These are phyloP conservation scores for Pyracantha coccinea DNA, from an alignment of 331 rosid genomes.

Conservation along the genomic window DNA sequence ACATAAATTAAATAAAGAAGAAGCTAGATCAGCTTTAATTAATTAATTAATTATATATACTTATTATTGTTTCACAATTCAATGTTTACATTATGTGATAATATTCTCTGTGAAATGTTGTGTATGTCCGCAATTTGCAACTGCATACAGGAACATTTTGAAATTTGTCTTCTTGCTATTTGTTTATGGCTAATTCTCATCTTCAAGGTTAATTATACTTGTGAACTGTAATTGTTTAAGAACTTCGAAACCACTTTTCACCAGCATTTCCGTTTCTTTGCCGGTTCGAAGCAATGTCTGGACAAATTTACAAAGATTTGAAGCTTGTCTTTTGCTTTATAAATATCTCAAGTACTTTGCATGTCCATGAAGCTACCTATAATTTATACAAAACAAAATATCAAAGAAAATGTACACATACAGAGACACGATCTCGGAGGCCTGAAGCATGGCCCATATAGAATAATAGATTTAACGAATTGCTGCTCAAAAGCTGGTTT, in stretches of 20 bases:
- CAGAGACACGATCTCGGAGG: not conserved
- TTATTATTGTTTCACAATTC: constrained; percentile 3
- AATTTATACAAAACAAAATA: not conserved
- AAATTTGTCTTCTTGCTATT: constrained; percentile 24
- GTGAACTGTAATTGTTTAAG: constrained; percentile 17
- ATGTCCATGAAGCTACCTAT: not conserved
- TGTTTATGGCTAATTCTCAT: constrained; percentile 5
- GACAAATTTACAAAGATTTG: constrained; percentile 13
- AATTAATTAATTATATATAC: not conserved
- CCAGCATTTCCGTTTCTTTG: constrained; percentile 14
- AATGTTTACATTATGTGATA: constrained; percentile 1
- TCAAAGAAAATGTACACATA: constrained; percentile 4
- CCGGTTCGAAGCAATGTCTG: constrained; percentile 13
- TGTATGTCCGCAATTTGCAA: not conserved
- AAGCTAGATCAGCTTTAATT: not conserved
- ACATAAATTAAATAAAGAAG: not conserved
- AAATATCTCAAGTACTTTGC: not conserved
- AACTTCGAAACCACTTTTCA: constrained; percentile 24
- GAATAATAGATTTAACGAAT: not conserved
- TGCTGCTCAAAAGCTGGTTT: not conserved
- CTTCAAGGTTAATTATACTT: constrained; percentile 18
- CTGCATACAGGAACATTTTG: constrained; percentile 16
- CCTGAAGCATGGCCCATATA: constrained; percentile 7
- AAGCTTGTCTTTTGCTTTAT: constrained; percentile 3
- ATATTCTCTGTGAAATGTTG: not conserved